Conservation (phyloP, 2,329 filamentous ascomycete genomes). For the Pseudopyrenochaeta lycopersici region DNA sequence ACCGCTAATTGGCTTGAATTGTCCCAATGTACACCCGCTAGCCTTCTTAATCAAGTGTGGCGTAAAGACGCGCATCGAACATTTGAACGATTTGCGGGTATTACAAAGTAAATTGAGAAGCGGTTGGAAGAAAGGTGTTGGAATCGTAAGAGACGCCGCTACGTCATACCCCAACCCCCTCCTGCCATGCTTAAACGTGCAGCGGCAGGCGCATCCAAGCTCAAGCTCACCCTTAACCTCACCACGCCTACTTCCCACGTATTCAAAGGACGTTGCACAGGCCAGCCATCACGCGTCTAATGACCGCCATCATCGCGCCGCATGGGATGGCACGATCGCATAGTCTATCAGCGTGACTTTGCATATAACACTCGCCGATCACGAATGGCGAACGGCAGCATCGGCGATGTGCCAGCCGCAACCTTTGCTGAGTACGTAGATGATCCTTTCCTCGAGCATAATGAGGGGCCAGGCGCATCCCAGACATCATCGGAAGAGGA, state of each 20-base stretch:
- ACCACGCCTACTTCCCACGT: neutral
- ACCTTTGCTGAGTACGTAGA: slow-evolving; percentile 63
- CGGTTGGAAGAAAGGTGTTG: neutral
- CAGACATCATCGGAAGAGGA: slow-evolving; percentile 17
- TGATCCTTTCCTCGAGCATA: slow-evolving; percentile 29
- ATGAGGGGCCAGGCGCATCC: slow-evolving; percentile 18
- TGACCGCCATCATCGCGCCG: slow-evolving; percentile 38
- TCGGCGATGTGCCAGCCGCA: slow-evolving; percentile 57
- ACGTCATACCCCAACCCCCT: neutral
- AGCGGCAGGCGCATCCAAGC: slow-evolving; percentile 1
- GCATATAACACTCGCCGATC: slow-evolving; percentile 55
- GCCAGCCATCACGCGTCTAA: slow-evolving; percentile 17
- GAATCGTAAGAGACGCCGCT: neutral
- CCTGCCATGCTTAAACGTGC: neutral
- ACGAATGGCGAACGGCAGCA: slow-evolving; percentile 58
- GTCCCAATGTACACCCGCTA: too few species aligned
- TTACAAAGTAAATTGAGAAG: too few species aligned
- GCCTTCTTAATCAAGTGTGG: too few species aligned
- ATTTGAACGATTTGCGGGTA: too few species aligned
- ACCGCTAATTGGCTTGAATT: too few species aligned
- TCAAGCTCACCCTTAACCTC: slow-evolving; percentile 9
- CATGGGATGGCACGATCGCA: slow-evolving; percentile 48
- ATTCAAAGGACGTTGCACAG: neutral
- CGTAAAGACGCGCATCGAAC: too few species aligned
- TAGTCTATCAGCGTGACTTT: slow-evolving; percentile 51